Conservation (phyloP, 73 alveolate genomes). For the Paramecium tetraurelia region DNA sequence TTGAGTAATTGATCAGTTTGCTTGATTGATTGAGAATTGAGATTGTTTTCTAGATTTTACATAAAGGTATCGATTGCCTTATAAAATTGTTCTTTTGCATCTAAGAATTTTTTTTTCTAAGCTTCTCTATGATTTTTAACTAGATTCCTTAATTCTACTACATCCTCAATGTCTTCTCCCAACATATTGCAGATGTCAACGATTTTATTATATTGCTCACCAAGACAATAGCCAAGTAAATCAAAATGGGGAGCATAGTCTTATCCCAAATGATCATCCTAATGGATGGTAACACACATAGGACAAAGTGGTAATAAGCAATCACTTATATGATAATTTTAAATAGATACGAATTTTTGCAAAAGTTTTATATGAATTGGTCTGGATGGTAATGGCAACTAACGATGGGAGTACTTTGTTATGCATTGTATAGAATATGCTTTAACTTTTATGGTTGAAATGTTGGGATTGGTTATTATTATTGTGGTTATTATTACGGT, state of each 20-base stretch:
- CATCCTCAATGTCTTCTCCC: conserved; percentile 8
- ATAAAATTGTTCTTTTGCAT: neutral
- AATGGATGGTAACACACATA: neutral
- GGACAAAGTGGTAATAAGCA: conserved; percentile 10
- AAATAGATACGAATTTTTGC: neutral
- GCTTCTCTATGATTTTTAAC: conserved; percentile 14
- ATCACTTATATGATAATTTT: neutral
- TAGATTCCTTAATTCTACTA: neutral
- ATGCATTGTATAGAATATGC: neutral
- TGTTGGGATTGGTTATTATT: neutral
- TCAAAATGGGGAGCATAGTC: conserved; percentile 8
- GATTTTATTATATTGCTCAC: neutral
- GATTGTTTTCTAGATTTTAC: neutral
- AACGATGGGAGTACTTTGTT: neutral
- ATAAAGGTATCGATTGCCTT: neutral
- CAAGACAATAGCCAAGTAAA: neutral
- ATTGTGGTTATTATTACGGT: neutral
- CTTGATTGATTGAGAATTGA: neutral
- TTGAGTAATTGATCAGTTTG: neutral
- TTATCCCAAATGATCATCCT: neutral
- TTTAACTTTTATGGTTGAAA: neutral
- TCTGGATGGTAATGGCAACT: conserved; percentile 17
- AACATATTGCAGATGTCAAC: neutral
- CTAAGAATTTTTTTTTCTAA: neutral
- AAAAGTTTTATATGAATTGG: neutral